Percentiles rank a stretch among this genome's conserved stretches.
Evolutionary conservation across 2,329 filamentous ascomycete genomes (phyloP).

Genomic region (Aspergillus proliferans): DNA sequence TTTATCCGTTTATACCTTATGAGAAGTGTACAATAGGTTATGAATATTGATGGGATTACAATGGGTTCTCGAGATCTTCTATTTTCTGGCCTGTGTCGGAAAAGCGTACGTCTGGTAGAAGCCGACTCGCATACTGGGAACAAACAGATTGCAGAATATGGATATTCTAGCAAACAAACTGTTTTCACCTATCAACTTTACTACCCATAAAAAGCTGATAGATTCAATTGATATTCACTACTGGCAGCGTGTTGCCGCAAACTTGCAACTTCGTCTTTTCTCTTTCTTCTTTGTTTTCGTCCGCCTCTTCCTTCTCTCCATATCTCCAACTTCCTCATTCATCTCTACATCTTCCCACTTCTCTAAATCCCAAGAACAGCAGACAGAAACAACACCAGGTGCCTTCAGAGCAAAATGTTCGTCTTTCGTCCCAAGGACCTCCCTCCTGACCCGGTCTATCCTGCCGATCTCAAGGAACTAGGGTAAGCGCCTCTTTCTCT

Average conservation of each 20-base stretch:
- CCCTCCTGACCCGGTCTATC: constrained; percentile 63
- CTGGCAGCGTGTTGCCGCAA: neutral
- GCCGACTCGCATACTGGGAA: too few species aligned
- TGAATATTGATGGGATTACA: neutral
- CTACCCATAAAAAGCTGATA: neutral
- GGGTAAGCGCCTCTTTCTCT: constrained; percentile 52
- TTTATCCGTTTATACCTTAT: constrained; percentile 1
- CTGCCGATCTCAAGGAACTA: constrained; percentile 60
- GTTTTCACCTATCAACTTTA: neutral
- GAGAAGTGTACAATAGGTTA: constrained; percentile 12
- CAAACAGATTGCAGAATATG: too few species aligned
- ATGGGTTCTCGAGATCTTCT: neutral
- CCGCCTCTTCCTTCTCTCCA: neutral
- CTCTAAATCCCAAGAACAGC: neutral
- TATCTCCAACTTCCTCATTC: neutral
- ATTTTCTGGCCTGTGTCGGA: neutral
- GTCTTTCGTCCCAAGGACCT: constrained; percentile 62
- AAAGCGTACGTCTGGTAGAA: too few species aligned
- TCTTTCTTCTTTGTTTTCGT: neutral
- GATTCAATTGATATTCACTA: neutral
- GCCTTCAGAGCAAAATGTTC: constrained; percentile 57
- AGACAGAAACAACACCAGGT: neutral
- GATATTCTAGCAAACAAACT: neutral
- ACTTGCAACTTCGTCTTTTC: constrained; percentile 1
- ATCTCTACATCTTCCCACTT: too few species aligned